Evolutionary conservation across 2,329 filamentous ascomycete genomes (phyloP).

Genomic region (Pestalotiopsis sp.): DNA sequence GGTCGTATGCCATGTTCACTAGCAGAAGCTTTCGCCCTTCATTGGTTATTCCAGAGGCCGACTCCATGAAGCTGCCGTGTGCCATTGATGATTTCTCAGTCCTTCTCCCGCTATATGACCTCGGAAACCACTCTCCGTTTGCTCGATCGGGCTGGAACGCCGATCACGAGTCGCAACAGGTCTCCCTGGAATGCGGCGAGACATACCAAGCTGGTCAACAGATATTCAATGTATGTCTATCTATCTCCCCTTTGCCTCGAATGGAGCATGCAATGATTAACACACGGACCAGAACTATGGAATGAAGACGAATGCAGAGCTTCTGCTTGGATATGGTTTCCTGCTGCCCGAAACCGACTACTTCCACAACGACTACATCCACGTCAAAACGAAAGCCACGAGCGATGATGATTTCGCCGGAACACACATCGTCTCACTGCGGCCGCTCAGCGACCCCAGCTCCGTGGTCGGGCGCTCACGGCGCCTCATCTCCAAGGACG

Average conservation of each 20-base stretch:
- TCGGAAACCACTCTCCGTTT: conserved; percentile 70
- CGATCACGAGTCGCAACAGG: conserved; percentile 39
- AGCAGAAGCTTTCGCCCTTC: conserved; percentile 67
- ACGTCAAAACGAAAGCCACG: conserved; percentile 51
- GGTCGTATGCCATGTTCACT: conserved; percentile 67
- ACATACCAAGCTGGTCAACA: conserved; percentile 55
- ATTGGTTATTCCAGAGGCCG: conserved; percentile 50
- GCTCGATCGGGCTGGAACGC: conserved; percentile 59
- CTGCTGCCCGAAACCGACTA: conserved; percentile 48
- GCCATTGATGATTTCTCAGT: conserved; percentile 66
- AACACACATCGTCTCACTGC: conserved; percentile 51
- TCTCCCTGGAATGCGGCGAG: conserved; percentile 45
- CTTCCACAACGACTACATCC: conserved; percentile 63
- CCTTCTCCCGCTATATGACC: conserved; percentile 71
- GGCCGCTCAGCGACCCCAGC: conserved; percentile 48
- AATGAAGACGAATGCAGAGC: conserved; percentile 72
- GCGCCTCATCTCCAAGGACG: conserved; percentile 35
- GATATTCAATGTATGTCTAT: conserved; percentile 35
- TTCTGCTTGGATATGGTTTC: conserved; percentile 67
- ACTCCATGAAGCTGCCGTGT: conserved; percentile 37
- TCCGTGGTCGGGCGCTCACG: conserved; percentile 49
- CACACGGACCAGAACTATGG: conserved; percentile 74
- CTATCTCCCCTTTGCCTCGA: neutral
- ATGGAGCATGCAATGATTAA: neutral
- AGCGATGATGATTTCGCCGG: conserved; percentile 28